phyloP scores from a whole-genome alignment of 2,329 filamentous ascomycete genomes.

The Fusarium stilboides region DNA sequence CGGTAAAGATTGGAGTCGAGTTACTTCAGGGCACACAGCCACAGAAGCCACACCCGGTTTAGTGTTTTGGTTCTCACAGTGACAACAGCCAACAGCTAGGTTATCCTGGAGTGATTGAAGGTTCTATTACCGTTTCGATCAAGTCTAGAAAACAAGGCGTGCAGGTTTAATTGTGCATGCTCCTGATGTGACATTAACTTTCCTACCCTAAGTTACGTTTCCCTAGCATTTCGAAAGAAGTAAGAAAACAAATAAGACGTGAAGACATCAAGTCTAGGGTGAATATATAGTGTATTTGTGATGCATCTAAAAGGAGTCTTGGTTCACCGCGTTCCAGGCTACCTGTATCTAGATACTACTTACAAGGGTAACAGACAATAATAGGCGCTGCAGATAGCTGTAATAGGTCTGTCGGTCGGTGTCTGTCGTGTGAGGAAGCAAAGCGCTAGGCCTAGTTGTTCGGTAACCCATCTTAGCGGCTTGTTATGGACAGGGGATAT shows the following conservation, averaged over 20 bases:
- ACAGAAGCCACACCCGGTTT: constrained; percentile 38
- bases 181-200: constrained; percentile 7
- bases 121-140: not conserved
- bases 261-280: too few relatives aligned
- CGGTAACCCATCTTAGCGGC: too few relatives aligned
- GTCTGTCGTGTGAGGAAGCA: too few relatives aligned
- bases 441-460: too few relatives aligned
- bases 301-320: too few relatives aligned
- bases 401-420: too few relatives aligned
- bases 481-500: too few relatives aligned
- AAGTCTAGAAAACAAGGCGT: constrained; percentile 2
- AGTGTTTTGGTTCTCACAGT: not conserved
- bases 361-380: too few relatives aligned
- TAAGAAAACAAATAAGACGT: not conserved
- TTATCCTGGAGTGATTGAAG: not conserved
- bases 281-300: too few relatives aligned
- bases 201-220: not conserved
- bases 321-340: too few relatives aligned
- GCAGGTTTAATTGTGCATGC: constrained; percentile 8
- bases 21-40: constrained; percentile 29
- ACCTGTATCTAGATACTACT: too few relatives aligned
- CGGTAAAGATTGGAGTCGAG: constrained; percentile 16
- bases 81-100: constrained; percentile 11
- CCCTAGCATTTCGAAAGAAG: not conserved
- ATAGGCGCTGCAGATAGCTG: too few relatives aligned